phyloP scores from a whole-genome alignment of 2,329 filamentous ascomycete genomes.

The Paraphoma sp. region DNA sequence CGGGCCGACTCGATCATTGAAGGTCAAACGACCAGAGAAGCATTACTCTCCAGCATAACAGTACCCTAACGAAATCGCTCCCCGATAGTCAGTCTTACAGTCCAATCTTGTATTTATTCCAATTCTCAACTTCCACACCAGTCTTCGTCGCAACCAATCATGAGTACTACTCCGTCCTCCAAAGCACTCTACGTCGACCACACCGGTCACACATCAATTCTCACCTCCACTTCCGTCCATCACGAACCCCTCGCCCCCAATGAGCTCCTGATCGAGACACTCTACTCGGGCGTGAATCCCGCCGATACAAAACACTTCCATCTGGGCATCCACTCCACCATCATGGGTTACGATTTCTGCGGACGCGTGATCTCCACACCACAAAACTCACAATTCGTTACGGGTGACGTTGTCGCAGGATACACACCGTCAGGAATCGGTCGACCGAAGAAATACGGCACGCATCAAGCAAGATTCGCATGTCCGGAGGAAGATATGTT shows the following conservation, averaged over 20 bases:
- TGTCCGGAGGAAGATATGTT: constrained; percentile 53
- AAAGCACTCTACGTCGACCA: background rate
- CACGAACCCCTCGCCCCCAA: background rate
- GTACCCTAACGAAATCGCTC: too few species aligned
- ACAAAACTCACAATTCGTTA: constrained; percentile 1
- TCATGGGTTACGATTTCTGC: constrained; percentile 13
- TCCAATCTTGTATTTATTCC: background rate
- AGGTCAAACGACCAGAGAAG: too few species aligned
- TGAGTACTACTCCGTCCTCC: background rate
- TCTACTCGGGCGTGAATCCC: constrained; percentile 9
- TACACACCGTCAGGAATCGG: constrained; percentile 55
- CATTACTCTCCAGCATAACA: too few species aligned
- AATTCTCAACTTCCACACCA: background rate
- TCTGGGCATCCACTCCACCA: constrained; percentile 7
- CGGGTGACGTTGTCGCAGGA: constrained; percentile 51
- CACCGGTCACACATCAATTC: background rate
- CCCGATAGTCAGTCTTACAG: too few species aligned
- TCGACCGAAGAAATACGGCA: constrained; percentile 45
- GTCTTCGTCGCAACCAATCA: background rate
- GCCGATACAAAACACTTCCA: constrained; percentile 9
- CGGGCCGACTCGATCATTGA: too few species aligned
- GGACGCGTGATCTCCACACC: constrained; percentile 3
- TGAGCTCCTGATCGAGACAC: background rate
- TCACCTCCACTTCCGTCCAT: background rate
- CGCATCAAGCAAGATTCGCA: constrained; percentile 61